Evolutionary conservation across 768 basidiomycete species (phyloP).

Genomic region (Cyathus striatus): DNA sequence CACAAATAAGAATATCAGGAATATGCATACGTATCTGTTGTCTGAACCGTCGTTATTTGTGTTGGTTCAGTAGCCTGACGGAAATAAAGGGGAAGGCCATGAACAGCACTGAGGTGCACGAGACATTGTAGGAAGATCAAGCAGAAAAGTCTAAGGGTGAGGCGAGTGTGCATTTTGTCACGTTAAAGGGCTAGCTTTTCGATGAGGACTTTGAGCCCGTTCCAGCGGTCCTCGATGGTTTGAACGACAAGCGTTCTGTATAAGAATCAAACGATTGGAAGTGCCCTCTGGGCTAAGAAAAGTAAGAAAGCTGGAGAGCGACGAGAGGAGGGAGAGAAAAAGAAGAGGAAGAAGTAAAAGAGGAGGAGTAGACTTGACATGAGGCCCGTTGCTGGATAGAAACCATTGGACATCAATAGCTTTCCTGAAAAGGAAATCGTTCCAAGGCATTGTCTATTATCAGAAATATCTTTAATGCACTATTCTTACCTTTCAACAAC

Average conservation of each 20-base stretch:
- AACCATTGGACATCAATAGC: not conserved
- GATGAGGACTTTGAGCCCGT: slow-evolving; percentile 33
- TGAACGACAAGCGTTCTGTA: slow-evolving; percentile 22
- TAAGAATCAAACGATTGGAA: slow-evolving; percentile 37
- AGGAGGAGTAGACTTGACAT: not conserved
- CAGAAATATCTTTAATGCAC: too few relatives aligned
- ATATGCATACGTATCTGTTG: slow-evolving; percentile 40
- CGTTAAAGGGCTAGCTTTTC: not conserved
- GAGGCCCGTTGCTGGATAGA: not conserved
- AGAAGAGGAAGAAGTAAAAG: slow-evolving; percentile 10
- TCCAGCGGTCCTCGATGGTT: slow-evolving; percentile 45
- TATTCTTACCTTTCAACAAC: too few relatives aligned
- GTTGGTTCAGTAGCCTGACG: slow-evolving; percentile 29
- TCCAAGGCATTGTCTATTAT: too few relatives aligned
- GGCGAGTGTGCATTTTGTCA: too few relatives aligned
- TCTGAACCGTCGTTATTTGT: slow-evolving; percentile 37
- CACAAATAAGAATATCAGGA: slow-evolving; percentile 1
- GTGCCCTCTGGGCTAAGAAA: slow-evolving; percentile 37
- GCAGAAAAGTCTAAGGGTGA: slow-evolving; percentile 23
- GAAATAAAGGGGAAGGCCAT: slow-evolving; percentile 30
- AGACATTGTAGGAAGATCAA: slow-evolving; percentile 33
- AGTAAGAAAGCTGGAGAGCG: slow-evolving; percentile 17
- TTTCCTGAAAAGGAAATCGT: too few relatives aligned
- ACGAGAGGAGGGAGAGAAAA: slow-evolving; percentile 7
- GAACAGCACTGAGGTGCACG: slow-evolving; percentile 21